These are phyloP conservation scores for Debaryomycetaceae sp. DNA, from an alignment of 1,139 yeast genomes.

Conservation along the genomic window DNA sequence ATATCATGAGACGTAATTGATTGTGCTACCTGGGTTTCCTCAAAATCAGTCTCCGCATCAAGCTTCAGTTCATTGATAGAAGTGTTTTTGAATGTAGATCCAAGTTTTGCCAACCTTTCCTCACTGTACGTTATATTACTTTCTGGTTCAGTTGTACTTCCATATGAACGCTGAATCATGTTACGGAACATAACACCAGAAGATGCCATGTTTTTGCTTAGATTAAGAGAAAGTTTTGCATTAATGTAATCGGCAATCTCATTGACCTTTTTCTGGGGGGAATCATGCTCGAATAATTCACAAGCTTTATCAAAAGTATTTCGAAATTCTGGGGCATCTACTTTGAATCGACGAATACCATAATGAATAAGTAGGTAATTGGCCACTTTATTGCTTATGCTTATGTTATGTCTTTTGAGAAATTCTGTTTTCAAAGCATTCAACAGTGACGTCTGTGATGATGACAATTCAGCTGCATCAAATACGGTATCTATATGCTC, in stretches of 20 bases:
- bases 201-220: constrained; percentile 13
- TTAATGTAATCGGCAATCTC: constrained; percentile 6
- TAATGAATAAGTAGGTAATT: constrained; percentile 18
- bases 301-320: constrained; percentile 14
- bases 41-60: neutral
- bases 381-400: constrained; percentile 10
- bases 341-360: constrained; percentile 12
- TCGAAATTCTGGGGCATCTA: constrained; percentile 9
- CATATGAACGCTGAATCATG: constrained; percentile 14
- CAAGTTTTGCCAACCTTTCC: neutral
- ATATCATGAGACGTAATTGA: neutral
- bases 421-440: constrained; percentile 3
- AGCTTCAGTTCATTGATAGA: neutral
- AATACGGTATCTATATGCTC: constrained; percentile 8
- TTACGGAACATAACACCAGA: constrained; percentile 16
- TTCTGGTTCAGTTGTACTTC: constrained; percentile 14
- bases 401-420: constrained; percentile 5
- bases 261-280: constrained; percentile 7
- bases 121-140: constrained; percentile 11
- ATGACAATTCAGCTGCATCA: constrained; percentile 7
- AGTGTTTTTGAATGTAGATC: neutral
- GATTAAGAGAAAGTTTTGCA: constrained; percentile 2
- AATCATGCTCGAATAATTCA: constrained; percentile 3
- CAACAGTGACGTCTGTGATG: constrained; percentile 2
- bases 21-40: neutral